These are phyloP conservation scores for Nadsonia fulvescens DNA, from an alignment of 805 yeast genomes.

Conservation along the genomic window DNA sequence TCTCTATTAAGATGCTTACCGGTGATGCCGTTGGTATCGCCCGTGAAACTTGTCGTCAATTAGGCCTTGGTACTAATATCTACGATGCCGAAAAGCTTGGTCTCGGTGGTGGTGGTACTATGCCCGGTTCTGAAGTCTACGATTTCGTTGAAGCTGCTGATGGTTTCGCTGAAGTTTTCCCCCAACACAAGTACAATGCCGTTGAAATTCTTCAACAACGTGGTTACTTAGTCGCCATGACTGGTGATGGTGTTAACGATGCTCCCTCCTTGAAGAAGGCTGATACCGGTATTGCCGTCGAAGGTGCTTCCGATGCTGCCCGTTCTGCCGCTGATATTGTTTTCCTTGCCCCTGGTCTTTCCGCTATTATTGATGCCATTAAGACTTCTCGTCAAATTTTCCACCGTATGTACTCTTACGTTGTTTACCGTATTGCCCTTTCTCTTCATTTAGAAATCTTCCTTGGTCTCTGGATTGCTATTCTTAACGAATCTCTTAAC, in stretches of 20 bases:
- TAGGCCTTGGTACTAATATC: conserved; percentile 90
- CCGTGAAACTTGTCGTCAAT: conserved; percentile 94
- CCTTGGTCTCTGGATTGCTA: conserved; percentile 94
- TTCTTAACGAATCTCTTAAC: conserved; percentile 68
- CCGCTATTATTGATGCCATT: conserved; percentile 41
- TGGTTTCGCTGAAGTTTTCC: conserved; percentile 72
- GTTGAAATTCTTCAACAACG: conserved; percentile 47
- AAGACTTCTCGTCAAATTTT: conserved; percentile 92
- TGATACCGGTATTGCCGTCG: conserved; percentile 79
- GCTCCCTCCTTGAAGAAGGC: conserved; percentile 52
- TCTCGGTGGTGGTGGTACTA: conserved; percentile 56
- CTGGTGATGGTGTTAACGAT: conserved; percentile 56
- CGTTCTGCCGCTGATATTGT: conserved; percentile 28
- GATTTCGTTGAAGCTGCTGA: conserved; percentile 74
- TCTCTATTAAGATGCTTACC: conserved; percentile 93
- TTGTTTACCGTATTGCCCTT: conserved; percentile 93
- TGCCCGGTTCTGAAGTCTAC: conserved; percentile 48
- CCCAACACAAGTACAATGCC: conserved; percentile 49
- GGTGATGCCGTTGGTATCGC: conserved; percentile 99
- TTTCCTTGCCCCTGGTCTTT: conserved; percentile 40
- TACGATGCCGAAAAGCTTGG: conserved; percentile 95
- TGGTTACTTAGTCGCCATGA: conserved; percentile 52
- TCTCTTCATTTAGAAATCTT: conserved; percentile 87
- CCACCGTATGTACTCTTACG: conserved; percentile 98
- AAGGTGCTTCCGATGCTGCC: conserved; percentile 29